These are phyloP conservation scores for Trichoderma lentiforme DNA, from an alignment of 2,329 filamentous ascomycete species.

Conservation along the genomic window DNA sequence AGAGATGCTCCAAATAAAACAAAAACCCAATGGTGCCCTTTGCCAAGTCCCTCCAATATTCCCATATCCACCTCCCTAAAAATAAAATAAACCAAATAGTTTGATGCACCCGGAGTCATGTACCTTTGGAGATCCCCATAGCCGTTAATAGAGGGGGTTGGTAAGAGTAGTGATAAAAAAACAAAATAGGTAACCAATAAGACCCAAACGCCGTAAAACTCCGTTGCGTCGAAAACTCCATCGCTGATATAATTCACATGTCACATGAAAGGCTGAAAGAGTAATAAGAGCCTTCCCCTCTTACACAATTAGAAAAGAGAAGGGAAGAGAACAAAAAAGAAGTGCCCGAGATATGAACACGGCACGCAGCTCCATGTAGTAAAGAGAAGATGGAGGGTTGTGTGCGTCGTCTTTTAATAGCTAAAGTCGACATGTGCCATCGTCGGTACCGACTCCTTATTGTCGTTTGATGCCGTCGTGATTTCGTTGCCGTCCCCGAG, in stretches of 20 bases:
- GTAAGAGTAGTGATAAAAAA: background rate
- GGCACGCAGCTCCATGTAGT: background rate
- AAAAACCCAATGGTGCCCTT: background rate
- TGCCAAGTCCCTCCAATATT: background rate
- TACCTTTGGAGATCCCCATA: background rate
- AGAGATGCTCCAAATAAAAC: conserved; percentile 2
- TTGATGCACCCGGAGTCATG: conserved; percentile 3
- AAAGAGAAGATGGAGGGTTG: background rate
- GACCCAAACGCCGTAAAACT: conserved; percentile 9
- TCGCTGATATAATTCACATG: conserved; percentile 33
- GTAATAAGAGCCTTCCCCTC: conserved; percentile 24
- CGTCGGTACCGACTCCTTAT: conserved; percentile 44
- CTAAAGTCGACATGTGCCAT: conserved; percentile 62
- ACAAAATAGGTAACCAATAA: background rate
- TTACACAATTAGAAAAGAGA: background rate
- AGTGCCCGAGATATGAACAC: conserved; percentile 6
- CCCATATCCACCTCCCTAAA: background rate
- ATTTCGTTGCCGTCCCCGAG: conserved; percentile 26
- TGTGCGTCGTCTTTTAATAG: conserved; percentile 44
- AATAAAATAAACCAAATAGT: background rate
- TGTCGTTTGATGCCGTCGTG: conserved; percentile 44
- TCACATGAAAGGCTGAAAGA: conserved; percentile 28
- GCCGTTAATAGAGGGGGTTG: background rate
- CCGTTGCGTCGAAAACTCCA: conserved; percentile 28
- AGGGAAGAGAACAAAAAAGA: background rate